Conservation (phyloP, 352 stramenopile genomes). For the Peronospora belbahrii region DNA sequence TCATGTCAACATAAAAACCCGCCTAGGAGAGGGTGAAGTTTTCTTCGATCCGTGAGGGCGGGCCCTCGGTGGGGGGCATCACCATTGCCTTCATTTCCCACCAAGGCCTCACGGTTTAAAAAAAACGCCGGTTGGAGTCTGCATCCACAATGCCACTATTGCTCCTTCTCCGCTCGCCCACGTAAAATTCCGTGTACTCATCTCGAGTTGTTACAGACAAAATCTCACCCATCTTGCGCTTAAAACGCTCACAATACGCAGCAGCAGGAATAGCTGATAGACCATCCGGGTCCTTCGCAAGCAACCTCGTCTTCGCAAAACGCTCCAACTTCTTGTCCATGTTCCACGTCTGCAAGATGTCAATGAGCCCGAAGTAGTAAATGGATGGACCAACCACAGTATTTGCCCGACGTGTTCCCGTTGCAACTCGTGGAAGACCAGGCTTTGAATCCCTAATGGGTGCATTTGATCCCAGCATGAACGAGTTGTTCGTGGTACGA, state of each 20-base stretch:
- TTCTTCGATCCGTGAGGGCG: slow-evolving; percentile 30
- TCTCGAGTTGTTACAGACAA: slow-evolving; percentile 61
- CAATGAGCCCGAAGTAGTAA: slow-evolving; percentile 86
- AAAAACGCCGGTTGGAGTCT: slow-evolving; percentile 38
- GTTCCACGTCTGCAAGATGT: slow-evolving; percentile 86
- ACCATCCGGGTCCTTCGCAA: slow-evolving; percentile 69
- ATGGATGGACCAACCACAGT: slow-evolving; percentile 82
- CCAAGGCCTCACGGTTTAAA: slow-evolving; percentile 40
- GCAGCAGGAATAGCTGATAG: slow-evolving; percentile 74
- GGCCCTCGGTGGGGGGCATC: slow-evolving; percentile 25
- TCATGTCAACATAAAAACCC: slow-evolving; percentile 27
- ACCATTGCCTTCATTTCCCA: slow-evolving; percentile 28
- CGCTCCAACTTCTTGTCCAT: slow-evolving; percentile 88
- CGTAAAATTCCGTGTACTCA: slow-evolving; percentile 44
- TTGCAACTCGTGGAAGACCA: slow-evolving; percentile 47
- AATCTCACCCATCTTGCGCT: slow-evolving; percentile 84
- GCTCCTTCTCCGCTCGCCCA: slow-evolving; percentile 27
- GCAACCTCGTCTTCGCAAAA: slow-evolving; percentile 80
- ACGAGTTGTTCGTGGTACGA: slow-evolving; percentile 32
- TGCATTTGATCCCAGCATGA: slow-evolving; percentile 25
- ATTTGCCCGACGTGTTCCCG: slow-evolving; percentile 70
- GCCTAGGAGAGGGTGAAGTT: slow-evolving; percentile 20
- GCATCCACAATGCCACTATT: slow-evolving; percentile 14
- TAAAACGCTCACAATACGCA: slow-evolving; percentile 85
- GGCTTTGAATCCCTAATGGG: slow-evolving; percentile 28